These are phyloP conservation scores for Gnomoniopsis smithogilvyi DNA, from an alignment of 2,329 filamentous ascomycete genomes.

Conservation along the genomic window DNA sequence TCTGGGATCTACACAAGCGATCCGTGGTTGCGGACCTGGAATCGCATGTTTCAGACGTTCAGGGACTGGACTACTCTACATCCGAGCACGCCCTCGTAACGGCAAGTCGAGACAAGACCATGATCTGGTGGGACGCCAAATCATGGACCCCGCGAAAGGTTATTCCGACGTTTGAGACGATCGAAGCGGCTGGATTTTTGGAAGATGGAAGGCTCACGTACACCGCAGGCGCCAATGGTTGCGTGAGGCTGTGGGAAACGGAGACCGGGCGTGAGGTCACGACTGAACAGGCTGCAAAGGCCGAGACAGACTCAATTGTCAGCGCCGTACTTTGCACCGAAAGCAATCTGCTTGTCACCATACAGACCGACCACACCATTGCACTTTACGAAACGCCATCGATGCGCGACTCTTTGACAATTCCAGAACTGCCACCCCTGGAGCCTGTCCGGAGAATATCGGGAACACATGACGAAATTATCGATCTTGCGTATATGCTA, in stretches of 20 bases:
- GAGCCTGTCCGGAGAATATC: conserved; percentile 75
- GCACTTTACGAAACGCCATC: conserved; percentile 61
- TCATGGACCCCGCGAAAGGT: conserved; percentile 83
- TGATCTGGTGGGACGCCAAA: conserved; percentile 84
- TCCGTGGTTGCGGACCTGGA: conserved; percentile 75
- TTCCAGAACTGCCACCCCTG: conserved; percentile 35
- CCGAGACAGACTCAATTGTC: conserved; percentile 66
- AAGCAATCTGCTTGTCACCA: conserved; percentile 70
- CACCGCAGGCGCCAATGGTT: conserved; percentile 81
- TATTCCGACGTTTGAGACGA: conserved; percentile 77
- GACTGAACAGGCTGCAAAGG: conserved; percentile 60
- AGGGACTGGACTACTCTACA: conserved; percentile 76
- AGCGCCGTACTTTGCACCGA: conserved; percentile 64
- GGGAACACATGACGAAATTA: conserved; percentile 96
- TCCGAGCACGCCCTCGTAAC: conserved; percentile 75
- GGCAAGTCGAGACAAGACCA: conserved; percentile 86
- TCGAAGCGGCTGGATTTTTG: conserved; percentile 82
- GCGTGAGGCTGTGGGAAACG: conserved; percentile 79
- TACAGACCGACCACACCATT: conserved; percentile 88
- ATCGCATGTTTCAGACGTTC: conserved; percentile 93
- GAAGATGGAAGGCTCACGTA: conserved; percentile 69
- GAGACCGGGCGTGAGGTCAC: conserved; percentile 77
- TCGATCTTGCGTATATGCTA: conserved; percentile 85
- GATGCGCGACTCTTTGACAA: conserved; percentile 30
- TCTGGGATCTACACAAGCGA: conserved; percentile 89